These are phyloP conservation scores for Fusarium sp. DNA, from an alignment of 2,329 filamentous ascomycete species.

Conservation along the genomic window DNA sequence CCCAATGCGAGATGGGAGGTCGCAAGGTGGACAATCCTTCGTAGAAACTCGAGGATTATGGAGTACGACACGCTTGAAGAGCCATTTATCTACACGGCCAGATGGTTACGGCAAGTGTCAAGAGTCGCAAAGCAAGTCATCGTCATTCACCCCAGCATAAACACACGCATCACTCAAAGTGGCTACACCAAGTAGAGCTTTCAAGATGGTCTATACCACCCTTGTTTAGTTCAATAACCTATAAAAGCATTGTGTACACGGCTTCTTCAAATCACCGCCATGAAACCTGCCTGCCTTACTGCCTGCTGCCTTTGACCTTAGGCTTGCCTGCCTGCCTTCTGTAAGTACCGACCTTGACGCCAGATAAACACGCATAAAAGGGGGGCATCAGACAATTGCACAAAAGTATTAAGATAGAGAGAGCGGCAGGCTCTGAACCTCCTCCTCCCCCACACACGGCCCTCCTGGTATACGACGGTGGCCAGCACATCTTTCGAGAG, in stretches of 20 bases:
- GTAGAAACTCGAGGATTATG: neutral
- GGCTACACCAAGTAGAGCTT: neutral
- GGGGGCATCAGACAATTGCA: slow-evolving; percentile 45
- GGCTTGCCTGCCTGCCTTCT: slow-evolving; percentile 41
- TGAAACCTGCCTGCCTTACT: slow-evolving; percentile 34
- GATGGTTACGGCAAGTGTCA: neutral
- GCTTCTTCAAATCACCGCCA: slow-evolving; percentile 40
- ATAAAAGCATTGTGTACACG: slow-evolving; percentile 29
- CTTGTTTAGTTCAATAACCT: slow-evolving; percentile 36
- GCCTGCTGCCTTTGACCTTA: slow-evolving; percentile 37
- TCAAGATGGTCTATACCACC: slow-evolving; percentile 32
- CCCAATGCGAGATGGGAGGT: neutral
- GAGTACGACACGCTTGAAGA: neutral
- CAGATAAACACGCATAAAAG: slow-evolving; percentile 48
- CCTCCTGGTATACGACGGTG: slow-evolving; percentile 42
- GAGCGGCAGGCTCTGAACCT: slow-evolving; percentile 38
- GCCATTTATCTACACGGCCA: neutral
- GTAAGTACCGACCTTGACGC: slow-evolving; percentile 46
- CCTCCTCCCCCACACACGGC: slow-evolving; percentile 18
- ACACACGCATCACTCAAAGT: neutral
- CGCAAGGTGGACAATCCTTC: neutral
- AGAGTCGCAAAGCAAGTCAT: neutral
- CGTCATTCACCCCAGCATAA: neutral
- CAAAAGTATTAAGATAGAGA: slow-evolving; percentile 44
- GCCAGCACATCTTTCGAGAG: slow-evolving; percentile 45